These are phyloP conservation scores for Drechslera avenae DNA, from an alignment of 2,329 filamentous ascomycete genomes.

Conservation along the genomic window DNA sequence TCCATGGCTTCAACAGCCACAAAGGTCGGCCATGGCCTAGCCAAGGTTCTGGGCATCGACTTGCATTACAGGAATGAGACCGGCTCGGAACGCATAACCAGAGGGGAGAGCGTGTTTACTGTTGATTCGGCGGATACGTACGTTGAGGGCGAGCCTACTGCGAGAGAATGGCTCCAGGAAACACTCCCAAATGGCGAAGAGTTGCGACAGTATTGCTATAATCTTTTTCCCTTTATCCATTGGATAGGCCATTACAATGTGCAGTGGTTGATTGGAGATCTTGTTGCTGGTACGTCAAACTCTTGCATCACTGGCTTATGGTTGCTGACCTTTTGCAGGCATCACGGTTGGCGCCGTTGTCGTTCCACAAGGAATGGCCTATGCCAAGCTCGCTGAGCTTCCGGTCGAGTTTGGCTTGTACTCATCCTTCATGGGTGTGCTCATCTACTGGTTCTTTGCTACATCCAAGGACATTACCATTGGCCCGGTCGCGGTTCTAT, in stretches of 20 bases:
- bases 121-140: conserved; percentile 74
- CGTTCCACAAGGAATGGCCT: conserved; percentile 94
- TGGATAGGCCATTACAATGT: conserved; percentile 91
- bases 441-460: conserved; percentile 97
- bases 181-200: conserved; percentile 65
- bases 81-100: conserved; percentile 66
- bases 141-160: conserved; percentile 79
- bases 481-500: conserved; percentile 93
- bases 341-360: conserved; percentile 78
- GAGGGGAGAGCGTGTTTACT: conserved; percentile 81
- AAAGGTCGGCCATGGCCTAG: conserved; percentile 72
- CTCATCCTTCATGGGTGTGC: conserved; percentile 93
- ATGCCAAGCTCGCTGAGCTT: conserved; percentile 81
- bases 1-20: conserved; percentile 47
- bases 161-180: conserved; percentile 71
- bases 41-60: conserved; percentile 83
- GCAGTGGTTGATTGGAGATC: conserved; percentile 86
- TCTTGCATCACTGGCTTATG: not conserved
- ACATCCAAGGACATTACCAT: conserved; percentile 99
- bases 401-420: conserved; percentile 84
- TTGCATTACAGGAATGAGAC: conserved; percentile 69
- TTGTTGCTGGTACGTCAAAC: conserved; percentile 75
- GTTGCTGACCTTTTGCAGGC: conserved; percentile 50
- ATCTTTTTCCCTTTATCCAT: conserved; percentile 83
- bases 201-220: conserved; percentile 65